Evolutionary conservation across 176 grass and related monocot species (phyloP), one percentile per base, ranked within the genome.

Genomic region (Hordeum vulgare): DNA sequence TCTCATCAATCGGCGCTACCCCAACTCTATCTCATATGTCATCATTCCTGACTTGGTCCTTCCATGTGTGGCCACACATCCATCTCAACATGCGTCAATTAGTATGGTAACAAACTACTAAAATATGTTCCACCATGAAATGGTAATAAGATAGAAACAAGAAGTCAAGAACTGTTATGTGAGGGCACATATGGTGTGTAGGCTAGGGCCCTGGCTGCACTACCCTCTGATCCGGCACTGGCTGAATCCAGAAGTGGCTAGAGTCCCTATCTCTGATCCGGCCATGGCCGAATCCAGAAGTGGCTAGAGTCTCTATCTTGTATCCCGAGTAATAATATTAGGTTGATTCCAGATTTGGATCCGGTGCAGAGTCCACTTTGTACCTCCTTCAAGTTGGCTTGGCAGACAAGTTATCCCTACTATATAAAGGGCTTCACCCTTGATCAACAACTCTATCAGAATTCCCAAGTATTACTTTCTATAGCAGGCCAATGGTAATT

Each of bases 71-170:
- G n/a, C n/a, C n/a, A n/a, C n/a, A n/a, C n/a, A n/a, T n/a, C n/a
- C n/a, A n/a, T n/a, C n/a, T n/a, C n/a, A n/a, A n/a, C n/a, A n/a
- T n/a, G n/a, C n/a, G n/a, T 86, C 20, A 58, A 29, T 27, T 25
- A 39, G 18, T 40, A 77, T 61, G 6, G 8, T 33, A 84, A 26
- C 2, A 56, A 61, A 51, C 11, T 60, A 71, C 41, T 68, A 78
- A 36, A 78, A 66, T 58, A 45, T 73, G n/a, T 45, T 56, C 18
- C n/a, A 59, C 18, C 69, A 83, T 79, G 25, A 65, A 64, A 61
- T 8, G 61, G 74, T 6, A 44, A 44, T 39, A 64, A 63, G 15
- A 61, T 81, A 45, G 17, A 54, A 54, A 18, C 18, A 49, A 49
- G 45, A 49, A 49, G 6, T 54, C 18, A 49, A 49, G 45, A 49